phyloP scores from a whole-genome alignment of 2,329 filamentous ascomycete genomes.

The Diaporthe citrichinensis region DNA sequence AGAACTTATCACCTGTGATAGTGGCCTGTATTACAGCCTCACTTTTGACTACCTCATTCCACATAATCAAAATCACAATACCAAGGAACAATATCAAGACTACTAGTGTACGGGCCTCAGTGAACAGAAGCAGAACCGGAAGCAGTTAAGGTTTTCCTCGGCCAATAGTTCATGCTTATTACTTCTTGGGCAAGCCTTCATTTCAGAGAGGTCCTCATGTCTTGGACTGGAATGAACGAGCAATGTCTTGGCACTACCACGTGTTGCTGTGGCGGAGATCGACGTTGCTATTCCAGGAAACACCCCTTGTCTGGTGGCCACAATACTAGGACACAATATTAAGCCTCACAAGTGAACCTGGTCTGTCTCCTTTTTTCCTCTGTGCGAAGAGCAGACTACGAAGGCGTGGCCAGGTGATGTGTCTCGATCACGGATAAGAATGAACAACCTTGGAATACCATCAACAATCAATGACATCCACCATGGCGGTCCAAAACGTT shows the following conservation, averaged over 20 bases:
- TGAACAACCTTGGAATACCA: not conserved
- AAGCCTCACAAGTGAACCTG: not conserved
- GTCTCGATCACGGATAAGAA: not conserved
- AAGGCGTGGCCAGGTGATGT: not conserved
- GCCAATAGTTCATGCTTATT: too few species aligned
- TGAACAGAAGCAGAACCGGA: not conserved
- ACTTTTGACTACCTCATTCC: not conserved
- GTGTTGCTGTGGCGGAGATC: not conserved
- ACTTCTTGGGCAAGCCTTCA: not conserved
- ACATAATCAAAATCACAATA: slow-evolving; percentile 30
- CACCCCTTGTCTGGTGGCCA: slow-evolving; percentile 33
- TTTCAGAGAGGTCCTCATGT: not conserved
- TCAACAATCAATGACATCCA: not conserved
- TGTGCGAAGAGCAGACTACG: not conserved
- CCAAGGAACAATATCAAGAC: slow-evolving; percentile 32
- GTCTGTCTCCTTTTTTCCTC: not conserved
- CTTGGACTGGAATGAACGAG: not conserved
- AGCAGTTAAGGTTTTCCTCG: not conserved
- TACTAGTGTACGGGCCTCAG: not conserved
- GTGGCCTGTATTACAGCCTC: too few species aligned
- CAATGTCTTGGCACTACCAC: not conserved
- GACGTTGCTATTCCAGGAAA: not conserved
- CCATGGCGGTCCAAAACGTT: not conserved
- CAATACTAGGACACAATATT: slow-evolving; percentile 37
- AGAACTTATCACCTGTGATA: not conserved